These are phyloP conservation scores for Boletus eberwhitei DNA, from an alignment of 768 basidiomycete species.

Conservation along the genomic window DNA sequence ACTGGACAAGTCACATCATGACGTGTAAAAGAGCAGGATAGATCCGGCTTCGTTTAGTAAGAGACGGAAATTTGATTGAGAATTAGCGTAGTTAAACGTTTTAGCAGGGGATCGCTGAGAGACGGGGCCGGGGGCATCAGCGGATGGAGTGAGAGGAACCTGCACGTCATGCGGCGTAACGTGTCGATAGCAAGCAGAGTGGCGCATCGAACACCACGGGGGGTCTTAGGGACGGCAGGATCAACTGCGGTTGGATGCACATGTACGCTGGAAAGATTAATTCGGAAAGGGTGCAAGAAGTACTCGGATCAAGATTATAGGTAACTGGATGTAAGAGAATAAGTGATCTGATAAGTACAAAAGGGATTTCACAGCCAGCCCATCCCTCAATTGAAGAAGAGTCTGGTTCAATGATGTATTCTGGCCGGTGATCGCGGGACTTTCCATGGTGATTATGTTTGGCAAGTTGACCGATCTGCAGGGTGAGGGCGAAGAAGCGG, in stretches of 20 bases:
- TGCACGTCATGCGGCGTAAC: not conserved
- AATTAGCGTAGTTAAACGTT: conserved; percentile 34
- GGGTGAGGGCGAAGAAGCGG: conserved; percentile 16
- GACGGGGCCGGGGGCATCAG: conserved; percentile 14
- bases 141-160: not conserved
- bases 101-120: conserved; percentile 21
- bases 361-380: not conserved
- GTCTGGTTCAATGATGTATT: not conserved
- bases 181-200: not conserved
- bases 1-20: conserved; percentile 11
- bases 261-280: not conserved
- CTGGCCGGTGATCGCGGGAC: conserved; percentile 24
- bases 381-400: not conserved
- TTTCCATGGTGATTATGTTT: conserved; percentile 7
- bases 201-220: not conserved
- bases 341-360: conserved; percentile 16
- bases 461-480: conserved; percentile 22
- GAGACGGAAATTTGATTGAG: conserved; percentile 23
- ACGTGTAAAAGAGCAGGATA: no score
- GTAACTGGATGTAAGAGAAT: not conserved
- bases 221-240: not conserved
- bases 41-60: conserved; percentile 22
- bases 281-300: not conserved
- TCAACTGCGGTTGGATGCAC: not conserved
- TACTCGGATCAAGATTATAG: not conserved